Conservation (phyloP, 2,329 filamentous ascomycete species). For the Balansia obtecta region DNA sequence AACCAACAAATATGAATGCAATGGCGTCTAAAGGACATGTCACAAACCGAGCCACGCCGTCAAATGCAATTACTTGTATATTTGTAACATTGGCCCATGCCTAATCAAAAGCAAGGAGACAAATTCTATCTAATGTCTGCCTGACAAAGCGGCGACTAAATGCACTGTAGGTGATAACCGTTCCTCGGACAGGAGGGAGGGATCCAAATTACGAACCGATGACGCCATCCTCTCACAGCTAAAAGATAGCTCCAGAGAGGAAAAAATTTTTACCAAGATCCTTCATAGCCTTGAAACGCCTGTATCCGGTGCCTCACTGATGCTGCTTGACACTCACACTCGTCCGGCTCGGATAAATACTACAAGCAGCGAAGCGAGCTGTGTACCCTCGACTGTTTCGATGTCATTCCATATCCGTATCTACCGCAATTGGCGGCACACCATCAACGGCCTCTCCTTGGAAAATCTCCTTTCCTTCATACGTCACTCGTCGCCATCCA, state of each 20-base stretch:
- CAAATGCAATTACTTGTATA: background rate
- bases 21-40: background rate
- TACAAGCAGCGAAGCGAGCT: background rate
- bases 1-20: too few species aligned
- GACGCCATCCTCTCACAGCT: slow-evolving; percentile 6
- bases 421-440: slow-evolving; percentile 28
- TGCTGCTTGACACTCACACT: slow-evolving; percentile 8
- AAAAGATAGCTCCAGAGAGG: slow-evolving; percentile 22
- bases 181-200: background rate
- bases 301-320: slow-evolving; percentile 11
- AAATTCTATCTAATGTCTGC: slow-evolving; percentile 1
- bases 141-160: background rate
- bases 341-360: background rate
- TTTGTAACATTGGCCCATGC: background rate
- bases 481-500: slow-evolving; percentile 52
- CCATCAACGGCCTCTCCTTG: slow-evolving; percentile 43
- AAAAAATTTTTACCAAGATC: slow-evolving; percentile 15
- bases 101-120: background rate
- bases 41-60: background rate
- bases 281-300: slow-evolving; percentile 25
- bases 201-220: background rate
- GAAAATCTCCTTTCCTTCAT: slow-evolving; percentile 41
- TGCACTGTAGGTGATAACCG: slow-evolving; percentile 1
- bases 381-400: background rate
- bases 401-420: slow-evolving; percentile 29